Conservation (phyloP, 1,139 yeast genomes). For the Debaryomyces sp. region DNA sequence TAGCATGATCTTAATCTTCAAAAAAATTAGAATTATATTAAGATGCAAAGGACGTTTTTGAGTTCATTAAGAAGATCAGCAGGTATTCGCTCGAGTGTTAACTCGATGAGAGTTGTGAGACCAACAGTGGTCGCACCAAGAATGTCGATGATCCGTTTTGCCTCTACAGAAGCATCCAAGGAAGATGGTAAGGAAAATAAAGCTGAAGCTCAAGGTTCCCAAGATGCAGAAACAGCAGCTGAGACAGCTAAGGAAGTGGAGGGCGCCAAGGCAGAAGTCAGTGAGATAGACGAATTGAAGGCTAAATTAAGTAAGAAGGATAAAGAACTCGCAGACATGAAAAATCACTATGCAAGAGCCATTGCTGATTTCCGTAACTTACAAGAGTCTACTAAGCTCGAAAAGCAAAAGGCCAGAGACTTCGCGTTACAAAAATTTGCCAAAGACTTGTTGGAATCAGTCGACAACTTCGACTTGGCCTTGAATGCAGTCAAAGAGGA, state of each 20-base stretch:
- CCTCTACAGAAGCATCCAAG: constrained; percentile 24
- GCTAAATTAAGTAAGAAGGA: constrained; percentile 66
- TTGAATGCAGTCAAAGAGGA: constrained; percentile 76
- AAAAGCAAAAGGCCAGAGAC: constrained; percentile 83
- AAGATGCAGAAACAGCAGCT: constrained; percentile 12
- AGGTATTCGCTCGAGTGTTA: constrained; percentile 22
- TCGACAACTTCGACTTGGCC: constrained; percentile 91
- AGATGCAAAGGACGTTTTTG: constrained; percentile 37
- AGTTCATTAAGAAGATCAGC: constrained; percentile 27
- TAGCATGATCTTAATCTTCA: background rate
- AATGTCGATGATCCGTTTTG: constrained; percentile 22
- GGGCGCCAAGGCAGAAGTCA: constrained; percentile 12
- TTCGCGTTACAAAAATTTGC: constrained; percentile 94
- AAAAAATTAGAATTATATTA: constrained; percentile 5
- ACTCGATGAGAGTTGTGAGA: constrained; percentile 17
- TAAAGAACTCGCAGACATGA: constrained; percentile 79
- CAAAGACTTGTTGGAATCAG: constrained; percentile 83
- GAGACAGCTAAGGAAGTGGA: constrained; percentile 20
- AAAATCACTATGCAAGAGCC: constrained; percentile 80
- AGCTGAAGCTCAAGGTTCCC: constrained; percentile 11
- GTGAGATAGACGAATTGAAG: constrained; percentile 46
- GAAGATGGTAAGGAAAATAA: constrained; percentile 11
- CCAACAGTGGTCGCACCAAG: constrained; percentile 20
- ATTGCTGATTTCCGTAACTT: constrained; percentile 92
- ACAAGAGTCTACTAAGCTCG: constrained; percentile 88